Percentiles rank a stretch among this genome's conserved stretches.
Evolutionary conservation across 73 alveolate genomes (phyloP).

Genomic region (Symbiodinium pilosum): DNA sequence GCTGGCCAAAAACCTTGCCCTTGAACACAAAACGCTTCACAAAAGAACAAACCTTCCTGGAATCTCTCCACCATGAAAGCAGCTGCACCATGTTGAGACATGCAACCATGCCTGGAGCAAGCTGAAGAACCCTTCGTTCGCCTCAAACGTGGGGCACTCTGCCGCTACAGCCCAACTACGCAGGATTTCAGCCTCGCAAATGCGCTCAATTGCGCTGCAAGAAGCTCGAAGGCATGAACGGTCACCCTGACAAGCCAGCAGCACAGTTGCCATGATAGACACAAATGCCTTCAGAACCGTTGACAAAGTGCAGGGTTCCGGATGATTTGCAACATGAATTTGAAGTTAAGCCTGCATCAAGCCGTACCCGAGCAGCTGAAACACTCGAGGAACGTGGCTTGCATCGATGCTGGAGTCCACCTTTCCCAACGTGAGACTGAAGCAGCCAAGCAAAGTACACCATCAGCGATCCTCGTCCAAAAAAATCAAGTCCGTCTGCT

Average conservation of each 20-base stretch:
- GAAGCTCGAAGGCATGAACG: constrained; percentile 39
- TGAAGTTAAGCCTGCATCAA: constrained; percentile 68
- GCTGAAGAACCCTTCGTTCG: background rate
- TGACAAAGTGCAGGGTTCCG: background rate
- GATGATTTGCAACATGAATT: background rate
- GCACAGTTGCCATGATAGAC: background rate
- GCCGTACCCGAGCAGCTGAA: constrained; percentile 56
- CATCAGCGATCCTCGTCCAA: constrained; percentile 22
- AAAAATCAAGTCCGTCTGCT: constrained; percentile 30
- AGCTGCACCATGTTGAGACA: too few relatives aligned
- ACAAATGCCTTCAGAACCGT: background rate
- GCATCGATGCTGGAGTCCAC: constrained; percentile 19
- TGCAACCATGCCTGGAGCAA: background rate
- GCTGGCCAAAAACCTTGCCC: background rate
- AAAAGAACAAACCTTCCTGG: too few relatives aligned
- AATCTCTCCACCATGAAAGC: too few relatives aligned
- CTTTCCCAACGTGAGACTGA: background rate
- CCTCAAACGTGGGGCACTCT: background rate
- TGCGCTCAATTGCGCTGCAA: constrained; percentile 52
- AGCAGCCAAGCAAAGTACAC: background rate
- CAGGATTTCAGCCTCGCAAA: background rate
- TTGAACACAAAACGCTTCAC: background rate
- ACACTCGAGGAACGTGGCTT: constrained; percentile 25
- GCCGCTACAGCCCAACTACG: background rate
- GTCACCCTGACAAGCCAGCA: constrained; percentile 24